Base-by-base conservation (phyloP, 2,329 filamentous ascomycete genomes). In the Aspergillus sp. region DNA sequence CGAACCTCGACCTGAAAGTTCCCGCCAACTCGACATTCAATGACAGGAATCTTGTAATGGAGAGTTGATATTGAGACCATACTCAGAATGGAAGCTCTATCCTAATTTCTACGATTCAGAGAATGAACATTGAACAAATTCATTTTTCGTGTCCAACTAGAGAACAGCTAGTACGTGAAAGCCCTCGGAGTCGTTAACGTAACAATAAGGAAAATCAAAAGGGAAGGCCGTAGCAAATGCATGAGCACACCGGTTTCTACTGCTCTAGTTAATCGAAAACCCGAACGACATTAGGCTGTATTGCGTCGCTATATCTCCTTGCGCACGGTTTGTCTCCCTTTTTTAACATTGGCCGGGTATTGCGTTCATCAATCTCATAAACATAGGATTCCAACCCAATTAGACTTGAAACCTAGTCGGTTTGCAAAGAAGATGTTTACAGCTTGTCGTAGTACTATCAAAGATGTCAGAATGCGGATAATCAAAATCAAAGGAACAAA, bases 401-500 rank as follows among this genome's bases (percentile, higher is more conserved):
- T 69, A 70, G 70, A 68, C 66, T 69, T 66, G 66, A 79, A 78
- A 76, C 79, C 77, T 80, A 82, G 74, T 67, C 67, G 71, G 66
- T 70, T 68, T 69, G 78, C 73, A 70, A 69, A 71, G 67, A 74
- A 79, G 76, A 71, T 77, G 74, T 83, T 81, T 97, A 97, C 85
- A 97, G 89, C 91, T 97, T 97, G 90, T 97, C 93, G 84, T 97
- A 97, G 90, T 96, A 97, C 91, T 96, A 77, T 73, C 74, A 70
- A 69, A 59, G 52, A 17, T 17, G 61, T 75, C 70, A 74, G 71
- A 49, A 54, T 60, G 22, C 13, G 43, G 34, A 23, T 7, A 45
- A 54, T 23, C 49, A 3, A 50, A 0, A 8, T n/a, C 30, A 6
- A 7, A 25, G 8, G 47, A 28, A 38, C 6, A 43, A 23, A 11